Evolutionary conservation across 345 rosid species (phyloP), one percentile per base, ranked within the genome.

Genomic region (Acer yangbiense): DNA sequence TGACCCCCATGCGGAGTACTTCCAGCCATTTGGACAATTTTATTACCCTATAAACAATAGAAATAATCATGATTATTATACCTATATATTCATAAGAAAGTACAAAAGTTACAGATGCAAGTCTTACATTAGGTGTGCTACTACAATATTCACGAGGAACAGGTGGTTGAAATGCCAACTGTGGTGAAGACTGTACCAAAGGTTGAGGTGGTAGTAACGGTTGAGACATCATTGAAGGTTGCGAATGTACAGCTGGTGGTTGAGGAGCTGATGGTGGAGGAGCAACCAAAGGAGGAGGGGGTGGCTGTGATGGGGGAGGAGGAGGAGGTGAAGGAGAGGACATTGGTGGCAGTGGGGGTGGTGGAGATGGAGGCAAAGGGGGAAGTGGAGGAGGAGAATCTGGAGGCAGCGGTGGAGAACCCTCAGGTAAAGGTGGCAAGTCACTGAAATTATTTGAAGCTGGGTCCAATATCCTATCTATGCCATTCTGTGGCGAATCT

Each of bases 361-460:
- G 87, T 18, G 92, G 88, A n/a, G 96, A 90, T 72, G 89, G 81
- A 67, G 95, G 92, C 74, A 90, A 80, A 69, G 94, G 93, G 29
- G 95, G 96, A 5, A 87, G 88, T 52, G 86, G 86, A 60, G 95
- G 97, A 83, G 98, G 96, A 80, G 91, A 90, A 82, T 85, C 87
- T 20, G 87, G 93, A 54, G 96, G 96, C 79, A 86, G 78, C 1
- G 93, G 96, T 1, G 93, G 96, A 62, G 91, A 90, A 46, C 89
- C 88, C 73, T 87, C 90, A 7, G 86, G 86, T 61, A 83, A 55
- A 76, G 87, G 86, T 18, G 84, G 73, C 39, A 71, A 55, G 79
- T 81, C 88, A 7, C 60, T 46, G 68, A 83, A 78, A 80, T 69
- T 73, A 54, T 58, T 61, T 3, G 78, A 52, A 20, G 61, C 80